A percentile compares a stretch with the other conserved stretches of the same genome.
Evolutionary conservation across 2,329 filamentous ascomycete species (phyloP).

Genomic region (Colletotrichum spaethianum): DNA sequence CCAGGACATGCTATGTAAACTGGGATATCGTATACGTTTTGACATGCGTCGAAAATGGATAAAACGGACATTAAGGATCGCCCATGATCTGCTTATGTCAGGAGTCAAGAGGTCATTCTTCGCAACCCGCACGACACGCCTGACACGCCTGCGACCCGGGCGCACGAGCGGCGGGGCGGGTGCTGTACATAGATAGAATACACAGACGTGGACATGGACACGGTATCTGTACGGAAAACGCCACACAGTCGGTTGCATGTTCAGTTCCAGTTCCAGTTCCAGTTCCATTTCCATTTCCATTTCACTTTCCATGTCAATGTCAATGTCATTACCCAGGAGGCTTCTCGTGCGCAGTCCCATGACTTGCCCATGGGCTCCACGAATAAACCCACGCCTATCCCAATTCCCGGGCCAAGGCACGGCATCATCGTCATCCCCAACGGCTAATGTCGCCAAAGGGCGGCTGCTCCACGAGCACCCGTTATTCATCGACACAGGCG

Average conservation of each 20-base stretch:
- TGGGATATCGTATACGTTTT: not conserved
- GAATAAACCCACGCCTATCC: not conserved
- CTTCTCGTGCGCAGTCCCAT: not conserved
- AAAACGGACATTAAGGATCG: not conserved
- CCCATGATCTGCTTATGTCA: not conserved
- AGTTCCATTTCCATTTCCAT: not conserved
- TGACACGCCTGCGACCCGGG: not conserved
- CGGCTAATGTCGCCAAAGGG: conserved; percentile 8
- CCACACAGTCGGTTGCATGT: not conserved
- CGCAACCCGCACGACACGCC: conserved; percentile 1
- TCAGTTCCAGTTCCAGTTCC: not conserved
- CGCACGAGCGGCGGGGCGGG: not conserved
- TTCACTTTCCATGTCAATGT: not conserved
- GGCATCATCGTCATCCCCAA: conserved; percentile 12
- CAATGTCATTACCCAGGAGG: not conserved
- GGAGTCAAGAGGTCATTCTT: not conserved
- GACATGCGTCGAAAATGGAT: not conserved
- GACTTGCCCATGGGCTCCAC: not conserved
- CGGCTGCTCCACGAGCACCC: not conserved
- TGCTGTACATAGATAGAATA: not conserved
- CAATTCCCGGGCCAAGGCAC: not conserved
- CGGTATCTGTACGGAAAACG: not conserved
- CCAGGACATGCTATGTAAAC: no score
- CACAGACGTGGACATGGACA: no score
- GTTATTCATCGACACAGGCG: not conserved